A percentile compares a stretch with the other conserved stretches of the same genome.
Evolutionary conservation across 164 flowering plant species (phyloP).

Genomic region (Aristolochia contorta): DNA sequence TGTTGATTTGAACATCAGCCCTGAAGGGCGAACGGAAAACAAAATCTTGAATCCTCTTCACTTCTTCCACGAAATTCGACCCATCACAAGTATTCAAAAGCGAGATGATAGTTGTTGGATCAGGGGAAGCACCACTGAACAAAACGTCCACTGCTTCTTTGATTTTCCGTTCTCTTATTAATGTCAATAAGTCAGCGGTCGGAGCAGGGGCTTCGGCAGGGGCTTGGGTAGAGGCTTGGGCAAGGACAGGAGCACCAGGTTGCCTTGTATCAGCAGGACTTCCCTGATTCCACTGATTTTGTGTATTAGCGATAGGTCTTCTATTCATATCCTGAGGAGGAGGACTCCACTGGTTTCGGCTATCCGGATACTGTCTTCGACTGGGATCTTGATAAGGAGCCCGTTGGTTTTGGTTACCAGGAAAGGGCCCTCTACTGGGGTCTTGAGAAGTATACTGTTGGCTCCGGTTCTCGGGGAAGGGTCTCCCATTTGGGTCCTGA

Average conservation of each 20-base stretch:
- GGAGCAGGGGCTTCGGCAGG: conserved; percentile 4
- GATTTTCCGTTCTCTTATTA: conserved; percentile 50
- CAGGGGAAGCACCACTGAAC: conserved; percentile 47
- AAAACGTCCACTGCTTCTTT: conserved; percentile 56
- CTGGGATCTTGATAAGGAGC: background rate
- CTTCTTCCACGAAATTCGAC: conserved; percentile 41
- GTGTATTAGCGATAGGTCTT: background rate
- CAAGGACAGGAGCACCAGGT: conserved; percentile 4
- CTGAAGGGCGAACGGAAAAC: conserved; percentile 39
- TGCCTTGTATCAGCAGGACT: conserved; percentile 7
- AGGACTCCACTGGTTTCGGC: conserved; percentile 1
- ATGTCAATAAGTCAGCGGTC: conserved; percentile 27
- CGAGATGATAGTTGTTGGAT: conserved; percentile 30
- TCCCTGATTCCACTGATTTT: conserved; percentile 7
- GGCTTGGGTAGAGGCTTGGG: background rate
- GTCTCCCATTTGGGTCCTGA: no score
- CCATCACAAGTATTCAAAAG: conserved; percentile 39
- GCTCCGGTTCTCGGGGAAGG: no score
- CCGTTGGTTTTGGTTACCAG: conserved; percentile 1
- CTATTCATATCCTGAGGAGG: background rate
- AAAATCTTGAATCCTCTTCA: conserved; percentile 59
- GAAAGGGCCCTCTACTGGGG: conserved; percentile 1
- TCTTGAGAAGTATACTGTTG: background rate
- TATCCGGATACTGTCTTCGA: background rate
- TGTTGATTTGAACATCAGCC: conserved; percentile 40